A percentile compares a stretch with the other conserved stretches of the same genome.
Conservation (phyloP, 2,329 filamentous ascomycete species). For the Aureobasidium sp. region DNA sequence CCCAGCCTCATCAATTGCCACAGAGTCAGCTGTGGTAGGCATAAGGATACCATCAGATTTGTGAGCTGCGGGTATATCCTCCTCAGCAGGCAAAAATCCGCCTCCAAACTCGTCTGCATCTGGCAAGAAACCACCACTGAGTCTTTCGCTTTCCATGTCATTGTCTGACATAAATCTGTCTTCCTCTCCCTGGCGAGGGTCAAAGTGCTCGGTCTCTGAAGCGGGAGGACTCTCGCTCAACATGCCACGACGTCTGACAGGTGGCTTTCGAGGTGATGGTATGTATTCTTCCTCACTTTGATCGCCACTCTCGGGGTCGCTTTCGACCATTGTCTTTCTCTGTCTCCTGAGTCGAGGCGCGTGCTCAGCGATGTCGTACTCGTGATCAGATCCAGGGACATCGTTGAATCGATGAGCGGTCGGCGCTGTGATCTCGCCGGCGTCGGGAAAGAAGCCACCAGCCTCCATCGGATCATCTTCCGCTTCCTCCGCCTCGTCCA, state of each 20-base stretch:
- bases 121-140: neutral
- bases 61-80: conserved; percentile 24
- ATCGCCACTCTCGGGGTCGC: conserved; percentile 7
- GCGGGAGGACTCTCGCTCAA: conserved; percentile 1
- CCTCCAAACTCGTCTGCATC: conserved; percentile 16
- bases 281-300: conserved; percentile 13
- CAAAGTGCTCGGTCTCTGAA: neutral
- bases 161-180: neutral
- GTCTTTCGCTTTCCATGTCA: neutral
- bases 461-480: conserved; percentile 18
- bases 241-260: neutral
- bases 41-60: conserved; percentile 12
- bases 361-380: conserved; percentile 14
- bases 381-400: neutral
- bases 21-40: conserved; percentile 14
- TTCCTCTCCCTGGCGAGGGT: neutral
- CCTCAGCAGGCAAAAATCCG: conserved; percentile 20
- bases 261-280: neutral
- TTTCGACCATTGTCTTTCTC: conserved; percentile 5
- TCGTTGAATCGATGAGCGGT: conserved; percentile 19
- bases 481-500: conserved; percentile 19
- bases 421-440: conserved; percentile 39
- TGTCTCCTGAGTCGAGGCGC: conserved; percentile 11
- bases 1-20: conserved; percentile 22
- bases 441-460: conserved; percentile 42